A percentile compares a stretch with the other conserved stretches of the same genome.
Evolutionary conservation across 345 rosid species (phyloP).

Genomic region (Euphorbia pulcherrima): DNA sequence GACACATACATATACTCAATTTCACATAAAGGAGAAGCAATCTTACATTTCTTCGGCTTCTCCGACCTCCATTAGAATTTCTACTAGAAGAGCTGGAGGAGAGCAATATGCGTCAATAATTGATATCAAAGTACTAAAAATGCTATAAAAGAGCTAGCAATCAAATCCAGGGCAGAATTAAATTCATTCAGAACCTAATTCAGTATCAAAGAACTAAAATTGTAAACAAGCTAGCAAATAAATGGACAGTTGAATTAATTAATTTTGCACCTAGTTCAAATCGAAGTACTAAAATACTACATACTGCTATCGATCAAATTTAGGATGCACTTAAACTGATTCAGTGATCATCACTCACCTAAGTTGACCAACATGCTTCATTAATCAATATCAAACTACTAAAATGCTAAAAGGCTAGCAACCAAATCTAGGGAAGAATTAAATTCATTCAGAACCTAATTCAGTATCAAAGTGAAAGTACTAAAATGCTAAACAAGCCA

Average conservation of each 20-base stretch:
- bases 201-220: conserved; percentile 6
- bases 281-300: no score
- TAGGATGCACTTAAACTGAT: no score
- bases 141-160: not conserved
- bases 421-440: not conserved
- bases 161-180: not conserved
- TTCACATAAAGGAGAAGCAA: not conserved
- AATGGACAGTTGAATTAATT: no score
- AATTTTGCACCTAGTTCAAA: no score
- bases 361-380: not conserved
- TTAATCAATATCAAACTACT: not conserved
- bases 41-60: conserved; percentile 75
- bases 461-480: not conserved
- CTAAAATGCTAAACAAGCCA: not conserved
- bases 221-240: not conserved
- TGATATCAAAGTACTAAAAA: conserved; percentile 4
- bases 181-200: not conserved
- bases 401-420: not conserved
- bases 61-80: conserved; percentile 56
- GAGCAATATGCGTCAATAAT: not conserved
- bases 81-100: conserved; percentile 46
- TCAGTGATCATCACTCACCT: no score
- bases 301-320: no score
- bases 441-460: not conserved
- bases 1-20: not conserved